Evolutionary conservation across 176 grass and related monocot species (phyloP), one percentile per base, ranked within the genome.

Genomic region (Chrysopogon serrulatus): DNA sequence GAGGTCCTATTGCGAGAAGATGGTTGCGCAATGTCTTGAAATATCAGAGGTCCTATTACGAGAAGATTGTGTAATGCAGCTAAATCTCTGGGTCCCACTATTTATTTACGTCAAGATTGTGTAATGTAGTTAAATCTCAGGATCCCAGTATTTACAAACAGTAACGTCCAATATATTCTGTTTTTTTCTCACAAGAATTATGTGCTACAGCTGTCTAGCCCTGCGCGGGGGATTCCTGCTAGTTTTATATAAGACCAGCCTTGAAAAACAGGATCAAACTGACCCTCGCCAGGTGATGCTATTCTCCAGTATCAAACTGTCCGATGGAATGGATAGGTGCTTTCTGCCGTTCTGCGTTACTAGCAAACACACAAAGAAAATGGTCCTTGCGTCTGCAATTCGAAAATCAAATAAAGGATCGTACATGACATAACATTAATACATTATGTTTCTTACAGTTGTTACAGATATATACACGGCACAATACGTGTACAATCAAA

Each of bases 381-480:
- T 57, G 24, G 12, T 14, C 6, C 32, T 51, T 8, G 23, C 43
- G 7, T 18, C 21, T 21, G 10, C 5, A 8, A 51, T 18, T 18
- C 3, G 12, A 53, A 53, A 74, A 43, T 56, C 45, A 49, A 27
- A 14, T 42, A 40, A 26, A 47, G 56, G 2, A 78, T 68, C 13
- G 14, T 71, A 64, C 73, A 82, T 87, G 64, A 43, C 51, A 87
- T 63, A 47, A 35, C 9, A 23, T n/a, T 40, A 23, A 63, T 63
- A 27, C 28, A 30, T n/a, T 31, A 23, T 48, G 32, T 72, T 83
- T 35, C 19, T 54, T 45, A 79, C 32, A 64, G 39, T 13, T 40
- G 2, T 39, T 71, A 65, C 49, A 41, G 13, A 44, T 66, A 81
- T 80, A 68, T 30, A 26, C 69, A 61, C 36, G n/a, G 43, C 56